Evolutionary conservation across 345 rosid species (phyloP), one percentile per base, ranked within the genome.

Genomic region (Bretschneidera sinensis): DNA sequence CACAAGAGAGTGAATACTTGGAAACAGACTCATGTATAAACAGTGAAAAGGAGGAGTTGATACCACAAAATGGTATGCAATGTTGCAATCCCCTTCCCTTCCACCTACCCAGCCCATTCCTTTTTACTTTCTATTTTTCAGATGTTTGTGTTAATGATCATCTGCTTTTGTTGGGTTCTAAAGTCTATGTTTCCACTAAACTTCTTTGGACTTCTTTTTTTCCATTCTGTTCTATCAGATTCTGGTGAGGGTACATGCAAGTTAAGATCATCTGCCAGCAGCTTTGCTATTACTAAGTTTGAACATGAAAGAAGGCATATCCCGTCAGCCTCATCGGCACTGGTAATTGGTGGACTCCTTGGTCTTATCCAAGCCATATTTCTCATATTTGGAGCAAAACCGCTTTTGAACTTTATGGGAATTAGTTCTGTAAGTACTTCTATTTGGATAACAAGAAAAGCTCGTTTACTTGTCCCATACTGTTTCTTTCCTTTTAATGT

Each of bases 301-400:
- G 81, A 71, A 59, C 51, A 55, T n/a, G 66, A 74, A 66, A 84
- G 78, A 78, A 78, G 86, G 66, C 74, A 79, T 54, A 85, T 94
- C 48, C 96, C 99, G 20, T 90, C 99, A 45, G 99, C 97, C 68
- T 94, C 99, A 25, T 83, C 96, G 31, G 97, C 97, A 35, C 57
- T 94, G 70, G 69, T 86, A 76, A 83, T 90, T 57, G 99, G 97
- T 54, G 78, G 79, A 68, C 56, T 88, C 78, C 99, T 94, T 35
- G 99, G 99, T 23, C 71, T 90, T 67, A 51, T 88, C 45, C 96
- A 90, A 81, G 78, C 96, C 60, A 47, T 85, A 65, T 74, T 94
- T 48, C 95, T 94, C 55, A 83, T 90, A 61, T 70, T 88, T 14
- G 75, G 70, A 10, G 95, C 92, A 28, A 83, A 78, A 72, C 96